Evolutionary conservation across 192 early-diverging fungal genomes (phyloP), one percentile per base, ranked within the genome.

Genomic region (Coemansia sp.): DNA sequence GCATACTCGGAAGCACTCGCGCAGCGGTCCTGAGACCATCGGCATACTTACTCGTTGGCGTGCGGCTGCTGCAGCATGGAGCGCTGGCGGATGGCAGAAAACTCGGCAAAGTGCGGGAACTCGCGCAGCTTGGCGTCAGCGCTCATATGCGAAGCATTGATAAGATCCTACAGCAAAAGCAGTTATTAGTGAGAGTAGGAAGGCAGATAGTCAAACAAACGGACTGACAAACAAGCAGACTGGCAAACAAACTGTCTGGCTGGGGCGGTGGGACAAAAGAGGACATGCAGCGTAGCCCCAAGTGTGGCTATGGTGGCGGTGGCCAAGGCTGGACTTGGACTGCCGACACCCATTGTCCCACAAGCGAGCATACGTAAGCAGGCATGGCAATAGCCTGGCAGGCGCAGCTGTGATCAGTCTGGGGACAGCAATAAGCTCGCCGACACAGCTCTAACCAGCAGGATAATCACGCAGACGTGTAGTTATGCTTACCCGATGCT

Each of bases 121-220:
- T 81, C 78, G 68, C 73, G 71, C 69, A 81, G 55, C 65, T 81
- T 81, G n/a, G 68, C 78, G 19, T 81, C 78, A 20, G 54, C 40
- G 59, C 69, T 60, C 78, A 81, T 81, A 60, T 81, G 78, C 54
- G 65, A 50, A 17, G 78, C 78, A 28, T 81, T 81, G 49, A 58
- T 69, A 37, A 81, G 63, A 37, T 81, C 78, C 78, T 81, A 81
- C 68, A 69, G 8, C 40, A 31, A 14, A 19, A 34, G 48, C n/a
- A 4, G 20, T 11, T 42, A 15, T 42, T 19, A 48, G 46, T 48
- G 46, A 15, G 6, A 0, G 14, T 17, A 48, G n/a, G 6, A 48
- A 17, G 46, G 46, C n/a, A 31, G 28, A 31, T 31, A 31, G 6
- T 31, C 6, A 31, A 31, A 31, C 28, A 31, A 31, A 31, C 28